Evolutionary conservation across 805 yeast genomes (phyloP).

Genomic region (Wickerhamomyces queroliae): DNA sequence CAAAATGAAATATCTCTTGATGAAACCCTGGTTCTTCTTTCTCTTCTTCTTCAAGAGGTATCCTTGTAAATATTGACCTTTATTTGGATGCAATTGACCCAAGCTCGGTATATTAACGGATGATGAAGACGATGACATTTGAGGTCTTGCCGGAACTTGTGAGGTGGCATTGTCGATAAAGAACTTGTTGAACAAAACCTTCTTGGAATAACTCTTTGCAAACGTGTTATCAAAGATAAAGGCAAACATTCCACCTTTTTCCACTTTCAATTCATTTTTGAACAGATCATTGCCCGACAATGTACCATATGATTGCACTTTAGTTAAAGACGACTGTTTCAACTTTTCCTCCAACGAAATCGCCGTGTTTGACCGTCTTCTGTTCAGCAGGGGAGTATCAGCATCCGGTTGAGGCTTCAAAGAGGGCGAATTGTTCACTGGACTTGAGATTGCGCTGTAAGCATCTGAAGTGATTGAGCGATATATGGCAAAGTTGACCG

Average conservation of each 20-base stretch:
- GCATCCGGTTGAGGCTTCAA: slow-evolving; percentile 10
- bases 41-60: slow-evolving; percentile 73
- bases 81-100: slow-evolving; percentile 36
- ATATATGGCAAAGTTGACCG: slow-evolving; percentile 39
- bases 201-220: slow-evolving; percentile 79
- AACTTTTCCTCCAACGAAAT: slow-evolving; percentile 53
- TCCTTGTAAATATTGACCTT: slow-evolving; percentile 75
- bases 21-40: slow-evolving; percentile 80
- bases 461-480: slow-evolving; percentile 14
- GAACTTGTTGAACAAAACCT: slow-evolving; percentile 55
- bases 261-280: slow-evolving; percentile 56
- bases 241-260: slow-evolving; percentile 68
- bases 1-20: slow-evolving; percentile 76
- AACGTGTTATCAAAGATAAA: slow-evolving; percentile 91
- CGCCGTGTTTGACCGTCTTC: slow-evolving; percentile 30
- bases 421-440: slow-evolving; percentile 23
- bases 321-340: slow-evolving; percentile 42
- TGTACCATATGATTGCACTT: slow-evolving; percentile 49
- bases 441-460: not conserved
- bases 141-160: slow-evolving; percentile 7
- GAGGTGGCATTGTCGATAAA: slow-evolving; percentile 19
- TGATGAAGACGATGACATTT: slow-evolving; percentile 12
- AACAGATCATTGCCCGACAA: slow-evolving; percentile 55
- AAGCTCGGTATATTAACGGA: slow-evolving; percentile 12
- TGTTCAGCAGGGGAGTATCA: slow-evolving; percentile 11